phyloP scores from a whole-genome alignment of 2,329 filamentous ascomycete species.

The Fusarium algeriense region DNA sequence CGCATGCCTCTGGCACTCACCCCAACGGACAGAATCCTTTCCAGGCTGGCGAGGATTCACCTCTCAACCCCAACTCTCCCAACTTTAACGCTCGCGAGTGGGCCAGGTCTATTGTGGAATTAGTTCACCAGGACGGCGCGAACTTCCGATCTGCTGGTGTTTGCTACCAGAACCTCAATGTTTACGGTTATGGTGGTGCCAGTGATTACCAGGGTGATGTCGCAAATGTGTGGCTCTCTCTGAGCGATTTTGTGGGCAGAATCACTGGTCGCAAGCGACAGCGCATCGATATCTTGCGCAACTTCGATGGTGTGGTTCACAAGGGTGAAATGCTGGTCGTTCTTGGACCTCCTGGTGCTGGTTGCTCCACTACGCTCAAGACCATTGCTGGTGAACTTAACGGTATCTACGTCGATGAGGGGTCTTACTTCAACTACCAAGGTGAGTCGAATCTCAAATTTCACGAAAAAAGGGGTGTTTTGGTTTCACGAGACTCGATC shows the following conservation, averaged over 20 bases:
- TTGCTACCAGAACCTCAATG: constrained; percentile 74
- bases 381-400: constrained; percentile 86
- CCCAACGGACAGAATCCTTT: constrained; percentile 63
- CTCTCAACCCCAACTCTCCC: constrained; percentile 64
- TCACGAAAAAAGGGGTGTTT: background rate
- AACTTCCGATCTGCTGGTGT: constrained; percentile 72
- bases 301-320: constrained; percentile 76
- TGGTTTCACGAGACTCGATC: constrained; percentile 14
- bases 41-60: constrained; percentile 60
- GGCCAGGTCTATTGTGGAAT: constrained; percentile 69
- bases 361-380: constrained; percentile 88
- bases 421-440: constrained; percentile 85
- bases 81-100: constrained; percentile 69
- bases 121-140: constrained; percentile 65
- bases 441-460: constrained; percentile 56
- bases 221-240: constrained; percentile 69
- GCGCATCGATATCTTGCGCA: constrained; percentile 75
- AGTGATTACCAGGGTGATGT: constrained; percentile 80
- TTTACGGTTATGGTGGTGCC: constrained; percentile 74
- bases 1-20: constrained; percentile 58
- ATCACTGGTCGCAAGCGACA: constrained; percentile 65
- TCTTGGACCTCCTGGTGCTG: constrained; percentile 77
- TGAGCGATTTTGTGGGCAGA: constrained; percentile 58
- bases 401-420: constrained; percentile 78
- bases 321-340: constrained; percentile 83